A percentile compares a stretch with the other conserved stretches of the same genome.
Evolutionary conservation across 2,329 filamentous ascomycete genomes (phyloP).

Genomic region (Fusarium kyushuense): DNA sequence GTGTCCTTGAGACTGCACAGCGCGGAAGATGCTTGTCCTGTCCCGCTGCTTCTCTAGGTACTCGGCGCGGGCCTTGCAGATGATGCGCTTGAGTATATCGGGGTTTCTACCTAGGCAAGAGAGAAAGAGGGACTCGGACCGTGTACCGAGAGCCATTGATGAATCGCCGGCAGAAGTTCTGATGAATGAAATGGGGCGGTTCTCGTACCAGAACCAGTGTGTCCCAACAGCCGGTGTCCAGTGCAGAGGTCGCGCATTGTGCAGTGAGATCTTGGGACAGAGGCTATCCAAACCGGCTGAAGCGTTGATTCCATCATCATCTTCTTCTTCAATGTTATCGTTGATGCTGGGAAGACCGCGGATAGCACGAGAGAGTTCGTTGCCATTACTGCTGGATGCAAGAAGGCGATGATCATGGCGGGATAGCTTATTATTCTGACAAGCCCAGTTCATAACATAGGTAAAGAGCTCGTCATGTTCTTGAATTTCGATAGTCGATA

Average conservation of each 20-base stretch:
- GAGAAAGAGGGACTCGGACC: conserved; percentile 6
- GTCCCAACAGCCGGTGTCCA: conserved; percentile 32
- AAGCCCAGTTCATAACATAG: conserved; percentile 34
- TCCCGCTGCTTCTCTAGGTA: conserved; percentile 29
- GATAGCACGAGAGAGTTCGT: not conserved
- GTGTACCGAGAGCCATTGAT: not conserved
- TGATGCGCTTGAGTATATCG: conserved; percentile 27
- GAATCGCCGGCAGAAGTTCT: conserved; percentile 2
- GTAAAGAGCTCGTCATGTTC: conserved; percentile 30
- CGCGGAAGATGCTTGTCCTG: conserved; percentile 28
- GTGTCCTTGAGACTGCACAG: conserved; percentile 1
- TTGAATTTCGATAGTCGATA: conserved; percentile 31
- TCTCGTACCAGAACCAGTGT: conserved; percentile 31
- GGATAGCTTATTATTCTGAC: conserved; percentile 21
- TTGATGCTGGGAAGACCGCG: not conserved
- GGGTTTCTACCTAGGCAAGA: conserved; percentile 29
- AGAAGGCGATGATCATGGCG: conserved; percentile 27
- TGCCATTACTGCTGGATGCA: conserved; percentile 18
- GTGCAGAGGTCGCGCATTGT: conserved; percentile 25
- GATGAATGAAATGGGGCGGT: conserved; percentile 19
- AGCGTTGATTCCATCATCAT: conserved; percentile 7
- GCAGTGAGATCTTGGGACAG: conserved; percentile 21
- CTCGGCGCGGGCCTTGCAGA: conserved; percentile 29
- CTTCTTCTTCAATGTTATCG: not conserved
- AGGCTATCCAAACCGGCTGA: conserved; percentile 13